Evolutionary conservation across 768 basidiomycete species (phyloP).

Genomic region (Hygrophoropsis aurantiaca): DNA sequence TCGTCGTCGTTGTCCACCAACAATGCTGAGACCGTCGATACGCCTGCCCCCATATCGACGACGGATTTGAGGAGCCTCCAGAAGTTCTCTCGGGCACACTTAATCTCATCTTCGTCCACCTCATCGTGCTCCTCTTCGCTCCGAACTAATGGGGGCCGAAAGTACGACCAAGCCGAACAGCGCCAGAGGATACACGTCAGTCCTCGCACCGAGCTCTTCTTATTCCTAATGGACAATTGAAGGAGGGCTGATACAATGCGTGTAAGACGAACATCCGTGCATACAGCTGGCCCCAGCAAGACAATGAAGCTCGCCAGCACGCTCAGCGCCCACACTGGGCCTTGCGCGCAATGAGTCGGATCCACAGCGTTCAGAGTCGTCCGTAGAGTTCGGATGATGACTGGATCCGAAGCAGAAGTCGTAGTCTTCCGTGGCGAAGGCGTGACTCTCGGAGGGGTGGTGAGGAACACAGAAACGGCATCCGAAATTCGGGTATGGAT

Average conservation of each 20-base stretch:
- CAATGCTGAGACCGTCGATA: slow-evolving; percentile 54
- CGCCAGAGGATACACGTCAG: slow-evolving; percentile 68
- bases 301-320: slow-evolving; percentile 66
- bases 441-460: slow-evolving; percentile 31
- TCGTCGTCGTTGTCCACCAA: slow-evolving; percentile 45
- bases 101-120: slow-evolving; percentile 23
- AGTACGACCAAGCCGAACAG: slow-evolving; percentile 61
- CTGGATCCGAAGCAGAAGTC: slow-evolving; percentile 41
- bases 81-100: slow-evolving; percentile 31
- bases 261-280: slow-evolving; percentile 41
- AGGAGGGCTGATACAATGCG: slow-evolving; percentile 51
- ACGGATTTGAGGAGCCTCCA: slow-evolving; percentile 54
- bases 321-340: slow-evolving; percentile 75
- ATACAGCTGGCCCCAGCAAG: slow-evolving; percentile 59
- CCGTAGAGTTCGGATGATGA: slow-evolving; percentile 65
- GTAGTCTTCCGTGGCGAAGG: slow-evolving; percentile 39
- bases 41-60: slow-evolving; percentile 59
- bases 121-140: slow-evolving; percentile 13
- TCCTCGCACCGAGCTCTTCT: slow-evolving; percentile 62
- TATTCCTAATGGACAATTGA: slow-evolving; percentile 56
- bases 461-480: slow-evolving; percentile 48
- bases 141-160: slow-evolving; percentile 45
- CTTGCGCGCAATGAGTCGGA: slow-evolving; percentile 63
- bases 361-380: slow-evolving; percentile 57
- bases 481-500: slow-evolving; percentile 56